These are phyloP conservation scores for Apiospora saccharicola DNA, from an alignment of 2,329 filamentous ascomycete species.

Conservation along the genomic window DNA sequence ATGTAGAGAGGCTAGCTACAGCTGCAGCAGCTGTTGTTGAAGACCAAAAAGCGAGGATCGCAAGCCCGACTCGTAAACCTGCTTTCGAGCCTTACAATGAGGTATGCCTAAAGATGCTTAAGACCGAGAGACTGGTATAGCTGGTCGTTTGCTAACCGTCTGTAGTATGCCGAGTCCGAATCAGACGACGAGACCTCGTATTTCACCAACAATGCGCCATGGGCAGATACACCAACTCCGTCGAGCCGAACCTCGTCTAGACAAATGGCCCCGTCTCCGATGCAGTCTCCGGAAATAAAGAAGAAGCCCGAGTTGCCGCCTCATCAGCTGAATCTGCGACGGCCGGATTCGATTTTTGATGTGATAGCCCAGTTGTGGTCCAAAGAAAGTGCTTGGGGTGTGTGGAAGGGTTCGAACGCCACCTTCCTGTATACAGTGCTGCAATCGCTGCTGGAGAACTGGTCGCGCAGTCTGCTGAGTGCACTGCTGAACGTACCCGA, in stretches of 20 bases:
- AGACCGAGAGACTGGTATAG: not conserved
- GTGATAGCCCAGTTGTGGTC: conserved; percentile 88
- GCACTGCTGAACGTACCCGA: conserved; percentile 92
- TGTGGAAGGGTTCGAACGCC: conserved; percentile 93
- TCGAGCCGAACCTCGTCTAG: conserved; percentile 45
- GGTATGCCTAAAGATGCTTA: conserved; percentile 30
- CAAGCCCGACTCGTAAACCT: conserved; percentile 42
- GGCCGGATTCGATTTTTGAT: conserved; percentile 82
- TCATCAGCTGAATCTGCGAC: conserved; percentile 75
- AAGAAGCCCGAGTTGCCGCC: conserved; percentile 46
- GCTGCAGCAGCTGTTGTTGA: conserved; percentile 37
- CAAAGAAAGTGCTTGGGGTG: conserved; percentile 87
- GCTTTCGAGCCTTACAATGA: conserved; percentile 40
- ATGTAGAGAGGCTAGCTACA: conserved; percentile 46
- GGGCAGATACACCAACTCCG: conserved; percentile 58
- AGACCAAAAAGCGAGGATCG: conserved; percentile 40
- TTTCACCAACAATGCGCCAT: conserved; percentile 73
- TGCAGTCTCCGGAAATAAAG: conserved; percentile 42
- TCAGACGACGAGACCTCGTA: conserved; percentile 85
- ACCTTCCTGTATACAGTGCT: conserved; percentile 92
- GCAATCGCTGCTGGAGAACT: conserved; percentile 87
- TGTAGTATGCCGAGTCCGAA: conserved; percentile 60
- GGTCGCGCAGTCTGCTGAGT: conserved; percentile 88
- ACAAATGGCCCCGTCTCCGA: conserved; percentile 33
- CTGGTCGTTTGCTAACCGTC: not conserved